A percentile compares a stretch with the other conserved stretches of the same genome.
These are phyloP conservation scores for Begonia loranthoides DNA, from an alignment of 306 rosid genomes.

Conservation along the genomic window DNA sequence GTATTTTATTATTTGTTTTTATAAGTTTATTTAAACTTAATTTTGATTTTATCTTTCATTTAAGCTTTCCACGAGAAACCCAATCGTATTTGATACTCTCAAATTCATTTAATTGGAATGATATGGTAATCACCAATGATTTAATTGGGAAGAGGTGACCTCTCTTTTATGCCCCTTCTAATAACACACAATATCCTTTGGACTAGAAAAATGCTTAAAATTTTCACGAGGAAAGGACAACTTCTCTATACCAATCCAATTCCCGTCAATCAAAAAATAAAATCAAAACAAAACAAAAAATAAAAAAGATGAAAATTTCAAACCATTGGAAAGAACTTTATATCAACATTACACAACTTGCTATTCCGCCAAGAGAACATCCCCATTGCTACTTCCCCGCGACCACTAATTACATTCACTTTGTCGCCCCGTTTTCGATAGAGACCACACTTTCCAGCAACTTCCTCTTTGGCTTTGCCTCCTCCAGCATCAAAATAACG, in stretches of 20 bases:
- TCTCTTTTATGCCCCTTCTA: too few species aligned
- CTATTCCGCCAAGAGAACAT: conserved; percentile 39
- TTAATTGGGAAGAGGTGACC: too few species aligned
- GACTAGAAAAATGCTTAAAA: conserved; percentile 36
- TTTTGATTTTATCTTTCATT: too few species aligned
- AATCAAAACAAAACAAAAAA: conserved; percentile 2
- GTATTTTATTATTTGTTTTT: too few species aligned
- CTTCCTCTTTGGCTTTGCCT: conserved; percentile 73
- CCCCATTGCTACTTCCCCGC: conserved; percentile 3
- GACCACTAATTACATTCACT: conserved; percentile 1
- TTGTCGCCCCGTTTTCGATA: conserved; percentile 6
- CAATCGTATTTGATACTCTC: too few species aligned
- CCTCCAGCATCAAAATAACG: conserved; percentile 76
- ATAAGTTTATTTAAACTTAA: too few species aligned
- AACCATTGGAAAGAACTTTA: conserved; percentile 4
- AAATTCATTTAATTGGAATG: too few species aligned
- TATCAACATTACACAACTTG: conserved; percentile 37
- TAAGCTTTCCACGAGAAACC: too few species aligned
- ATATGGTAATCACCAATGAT: too few species aligned
- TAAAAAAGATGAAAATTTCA: background rate
- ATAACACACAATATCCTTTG: too few species aligned
- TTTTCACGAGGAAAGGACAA: conserved; percentile 25
- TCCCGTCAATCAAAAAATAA: conserved; percentile 48
- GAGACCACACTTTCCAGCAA: conserved; percentile 8
- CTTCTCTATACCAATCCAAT: conserved; percentile 69